These are phyloP conservation scores for Aspergillus aculeatus DNA, from an alignment of 2,329 filamentous ascomycete species.

Conservation along the genomic window DNA sequence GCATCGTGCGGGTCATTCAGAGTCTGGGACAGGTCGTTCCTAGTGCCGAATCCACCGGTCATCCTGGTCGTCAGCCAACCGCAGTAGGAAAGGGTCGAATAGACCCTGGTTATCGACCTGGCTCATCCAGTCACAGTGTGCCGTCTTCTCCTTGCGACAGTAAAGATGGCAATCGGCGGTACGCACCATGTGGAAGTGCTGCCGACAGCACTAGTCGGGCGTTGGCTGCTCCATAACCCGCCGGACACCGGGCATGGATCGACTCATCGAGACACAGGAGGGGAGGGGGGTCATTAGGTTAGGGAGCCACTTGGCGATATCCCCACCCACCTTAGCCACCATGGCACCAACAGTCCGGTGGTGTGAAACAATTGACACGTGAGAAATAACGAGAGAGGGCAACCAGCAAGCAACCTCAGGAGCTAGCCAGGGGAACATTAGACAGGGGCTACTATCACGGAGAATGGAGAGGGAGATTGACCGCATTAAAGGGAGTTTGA, in stretches of 20 bases:
- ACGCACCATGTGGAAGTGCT: constrained; percentile 23
- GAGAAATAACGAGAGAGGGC: background rate
- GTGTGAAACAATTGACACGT: background rate
- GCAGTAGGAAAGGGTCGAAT: constrained; percentile 17
- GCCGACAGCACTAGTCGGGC: constrained; percentile 26
- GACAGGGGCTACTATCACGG: background rate
- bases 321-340: constrained; percentile 18
- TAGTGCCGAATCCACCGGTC: constrained; percentile 21
- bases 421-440: background rate
- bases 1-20: constrained; percentile 21
- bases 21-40: constrained; percentile 18
- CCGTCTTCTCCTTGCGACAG: constrained; percentile 12
- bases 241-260: constrained; percentile 29
- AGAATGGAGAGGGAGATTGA: background rate
- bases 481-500: background rate
- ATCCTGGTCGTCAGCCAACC: constrained; percentile 21
- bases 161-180: constrained; percentile 13
- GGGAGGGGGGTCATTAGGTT: constrained; percentile 14
- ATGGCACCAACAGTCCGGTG: background rate
- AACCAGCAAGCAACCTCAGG: background rate
- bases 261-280: constrained; percentile 6
- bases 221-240: constrained; percentile 25
- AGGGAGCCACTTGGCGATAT: constrained; percentile 28
- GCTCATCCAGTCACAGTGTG: constrained; percentile 16
- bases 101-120: constrained; percentile 21